Base-by-base conservation (phyloP, 345 rosid genomes). In the Luvunga scandens region DNA sequence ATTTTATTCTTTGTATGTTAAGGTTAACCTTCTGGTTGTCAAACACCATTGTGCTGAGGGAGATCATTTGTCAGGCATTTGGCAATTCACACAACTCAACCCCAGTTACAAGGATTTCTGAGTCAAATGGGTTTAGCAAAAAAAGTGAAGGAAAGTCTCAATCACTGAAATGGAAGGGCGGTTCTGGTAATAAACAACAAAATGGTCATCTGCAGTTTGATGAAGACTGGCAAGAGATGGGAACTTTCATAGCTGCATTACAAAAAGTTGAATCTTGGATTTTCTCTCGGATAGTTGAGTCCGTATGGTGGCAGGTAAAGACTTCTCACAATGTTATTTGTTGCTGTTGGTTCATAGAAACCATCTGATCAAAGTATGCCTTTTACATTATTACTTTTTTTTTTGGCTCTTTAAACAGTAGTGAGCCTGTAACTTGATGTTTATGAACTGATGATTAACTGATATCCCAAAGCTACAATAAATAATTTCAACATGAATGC, bases 241-340 rank as follows among this genome's bases (percentile, higher is more conserved):
- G 91, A 78, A 93, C 98, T 59, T 90, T 91, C 78, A 87, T 84
- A 7, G 71, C 89, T 69, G 94, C 98, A n/a, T 73, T 96, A 33
- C 95, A 86, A 81, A 94, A 90, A 84, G 88, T 90, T 64, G 99
- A 94, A 81, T 88, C 91, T 14, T 96, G 99, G 99, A 81, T 92
- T 65, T 94, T 96, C 84, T 92, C 94, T 64, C 92, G 99, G 81
- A 87, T 91, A 56, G 95, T 94, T 0, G 97, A 94, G 88, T 94
- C 99, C 10, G 88, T 94, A 45, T 94, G 98, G 99, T 94, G 99
- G 98, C 98, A 96, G 99, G 99, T 94, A 89, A 76, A 76, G 62
- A 19, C 24, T 56, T 53, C 45, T 24, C 45, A 7, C 24, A 25
- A 13, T 66, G 72, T 55, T 38, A 39, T 77, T 19, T 68, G 59